phyloP scores from a whole-genome alignment of 169 alveolate species.

The Eimeria nieschulzi region DNA sequence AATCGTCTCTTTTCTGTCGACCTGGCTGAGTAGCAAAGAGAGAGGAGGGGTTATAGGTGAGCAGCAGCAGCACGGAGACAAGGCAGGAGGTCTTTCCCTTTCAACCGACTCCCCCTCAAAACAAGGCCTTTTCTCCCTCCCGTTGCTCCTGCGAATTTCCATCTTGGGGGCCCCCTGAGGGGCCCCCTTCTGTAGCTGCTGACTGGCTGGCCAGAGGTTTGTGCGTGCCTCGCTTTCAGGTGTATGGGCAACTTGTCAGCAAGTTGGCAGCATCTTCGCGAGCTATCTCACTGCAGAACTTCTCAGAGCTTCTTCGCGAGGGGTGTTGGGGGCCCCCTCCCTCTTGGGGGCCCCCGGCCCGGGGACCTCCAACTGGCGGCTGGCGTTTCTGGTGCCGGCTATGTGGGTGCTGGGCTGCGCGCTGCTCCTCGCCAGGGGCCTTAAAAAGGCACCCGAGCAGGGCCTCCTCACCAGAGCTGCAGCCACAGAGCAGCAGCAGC shows the following conservation, averaged over 20 bases:
- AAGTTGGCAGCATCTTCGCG: conserved; percentile 76
- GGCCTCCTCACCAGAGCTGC: neutral
- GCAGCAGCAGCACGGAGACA: neutral
- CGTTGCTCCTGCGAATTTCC: neutral
- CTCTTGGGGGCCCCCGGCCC: neutral
- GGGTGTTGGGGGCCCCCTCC: conserved; percentile 61
- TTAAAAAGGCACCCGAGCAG: neutral
- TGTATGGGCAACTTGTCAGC: conserved; percentile 82
- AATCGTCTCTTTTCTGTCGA: conserved; percentile 29
- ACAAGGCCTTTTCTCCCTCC: neutral
- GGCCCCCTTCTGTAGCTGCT: neutral
- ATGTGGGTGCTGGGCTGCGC: conserved; percentile 71
- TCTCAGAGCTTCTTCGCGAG: conserved; percentile 44
- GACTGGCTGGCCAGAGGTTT: neutral
- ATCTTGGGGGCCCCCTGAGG: neutral
- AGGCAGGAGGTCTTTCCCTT: neutral
- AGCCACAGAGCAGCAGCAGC: neutral
- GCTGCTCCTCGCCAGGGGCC: conserved; percentile 38
- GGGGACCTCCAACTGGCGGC: conserved; percentile 31
- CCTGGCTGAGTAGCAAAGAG: conserved; percentile 44
- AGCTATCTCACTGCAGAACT: conserved; percentile 65
- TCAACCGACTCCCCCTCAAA: too few species aligned
- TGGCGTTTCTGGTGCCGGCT: conserved; percentile 64
- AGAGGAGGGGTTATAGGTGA: conserved; percentile 69
- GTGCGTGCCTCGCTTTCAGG: conserved; percentile 52